Evolutionary conservation across 2,329 filamentous ascomycete genomes (phyloP).

Genomic region (Exophiala oligosperma): DNA sequence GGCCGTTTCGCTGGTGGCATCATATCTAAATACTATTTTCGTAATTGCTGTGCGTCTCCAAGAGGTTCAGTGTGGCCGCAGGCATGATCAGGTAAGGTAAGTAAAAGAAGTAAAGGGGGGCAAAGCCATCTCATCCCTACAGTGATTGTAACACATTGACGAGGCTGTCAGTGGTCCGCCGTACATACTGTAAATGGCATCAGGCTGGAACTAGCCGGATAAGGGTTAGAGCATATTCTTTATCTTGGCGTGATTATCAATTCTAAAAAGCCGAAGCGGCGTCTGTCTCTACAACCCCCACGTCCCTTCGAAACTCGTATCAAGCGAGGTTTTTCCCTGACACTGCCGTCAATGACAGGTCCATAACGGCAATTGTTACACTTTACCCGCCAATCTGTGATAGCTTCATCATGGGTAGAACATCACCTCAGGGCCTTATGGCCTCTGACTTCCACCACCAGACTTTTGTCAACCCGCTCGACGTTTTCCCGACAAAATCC

Average conservation of each 20-base stretch:
- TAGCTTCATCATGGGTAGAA: conserved; percentile 12
- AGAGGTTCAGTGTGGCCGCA: too few species aligned
- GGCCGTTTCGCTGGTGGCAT: too few species aligned
- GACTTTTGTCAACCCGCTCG: conserved; percentile 23
- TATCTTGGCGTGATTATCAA: conserved; percentile 8
- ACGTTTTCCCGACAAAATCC: conserved; percentile 21
- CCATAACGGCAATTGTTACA: neutral
- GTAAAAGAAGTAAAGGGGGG: too few species aligned
- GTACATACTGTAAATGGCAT: neutral
- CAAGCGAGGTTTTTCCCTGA: neutral
- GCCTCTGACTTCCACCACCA: conserved; percentile 26
- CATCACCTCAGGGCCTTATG: conserved; percentile 22
- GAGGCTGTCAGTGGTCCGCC: neutral
- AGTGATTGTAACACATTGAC: neutral
- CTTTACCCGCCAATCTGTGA: neutral
- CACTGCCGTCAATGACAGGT: neutral
- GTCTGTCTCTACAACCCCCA: neutral
- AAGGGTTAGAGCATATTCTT: neutral
- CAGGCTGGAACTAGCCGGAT: neutral
- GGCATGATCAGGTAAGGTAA: too few species aligned
- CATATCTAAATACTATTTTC: too few species aligned
- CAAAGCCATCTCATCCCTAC: too few species aligned
- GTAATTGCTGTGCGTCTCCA: too few species aligned
- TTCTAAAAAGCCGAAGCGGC: neutral
- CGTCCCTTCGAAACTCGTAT: neutral